phyloP scores from a whole-genome alignment of 768 basidiomycete genomes.

The Hericium alpestre region DNA sequence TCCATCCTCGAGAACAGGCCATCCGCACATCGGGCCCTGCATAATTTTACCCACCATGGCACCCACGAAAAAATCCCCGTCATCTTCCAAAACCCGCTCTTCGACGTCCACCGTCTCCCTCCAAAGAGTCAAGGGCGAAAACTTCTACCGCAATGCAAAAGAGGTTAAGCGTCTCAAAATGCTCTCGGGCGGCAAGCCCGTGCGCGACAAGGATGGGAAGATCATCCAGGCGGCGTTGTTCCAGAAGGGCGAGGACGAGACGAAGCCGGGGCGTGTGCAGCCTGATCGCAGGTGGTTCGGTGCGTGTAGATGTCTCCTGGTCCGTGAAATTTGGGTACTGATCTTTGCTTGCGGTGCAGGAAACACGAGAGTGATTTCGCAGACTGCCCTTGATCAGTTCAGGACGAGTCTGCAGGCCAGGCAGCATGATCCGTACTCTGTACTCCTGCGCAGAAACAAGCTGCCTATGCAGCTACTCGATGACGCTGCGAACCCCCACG shows the following conservation, averaged over 20 bases:
- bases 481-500: conserved; percentile 73
- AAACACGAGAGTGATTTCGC: conserved; percentile 97
- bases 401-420: conserved; percentile 74
- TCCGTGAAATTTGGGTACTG: neutral
- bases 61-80: neutral
- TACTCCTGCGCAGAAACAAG: conserved; percentile 87
- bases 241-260: conserved; percentile 90
- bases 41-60: neutral
- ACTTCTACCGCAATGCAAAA: conserved; percentile 97
- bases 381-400: conserved; percentile 93
- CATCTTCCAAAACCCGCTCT: neutral
- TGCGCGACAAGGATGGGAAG: conserved; percentile 86
- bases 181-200: conserved; percentile 84
- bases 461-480: conserved; percentile 94
- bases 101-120: conserved; percentile 20
- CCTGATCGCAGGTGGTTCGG: conserved; percentile 98
- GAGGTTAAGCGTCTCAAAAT: conserved; percentile 77
- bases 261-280: conserved; percentile 82
- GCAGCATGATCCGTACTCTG: conserved; percentile 93
- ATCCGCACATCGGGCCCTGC: too few relatives aligned
- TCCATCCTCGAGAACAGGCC: too few relatives aligned
- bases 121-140: conserved; percentile 82
- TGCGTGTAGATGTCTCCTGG: conserved; percentile 27
- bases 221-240: conserved; percentile 89
- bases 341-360: conserved; percentile 34